Evolutionary conservation across 2,329 filamentous ascomycete species (phyloP).

Genomic region (Cladosporium oxysporum): DNA sequence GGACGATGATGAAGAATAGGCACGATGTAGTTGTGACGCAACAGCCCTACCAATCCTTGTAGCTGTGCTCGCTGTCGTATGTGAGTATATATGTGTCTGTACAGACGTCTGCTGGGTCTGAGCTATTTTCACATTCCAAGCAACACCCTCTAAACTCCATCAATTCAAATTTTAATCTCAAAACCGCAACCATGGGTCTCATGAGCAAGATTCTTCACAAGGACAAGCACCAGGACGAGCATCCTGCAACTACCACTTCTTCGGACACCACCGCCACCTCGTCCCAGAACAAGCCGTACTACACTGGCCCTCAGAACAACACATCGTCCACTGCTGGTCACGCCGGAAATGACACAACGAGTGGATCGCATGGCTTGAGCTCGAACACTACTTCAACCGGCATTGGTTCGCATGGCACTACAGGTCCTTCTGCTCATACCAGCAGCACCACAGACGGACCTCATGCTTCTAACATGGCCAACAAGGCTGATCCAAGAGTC

Average conservation of each 20-base stretch:
- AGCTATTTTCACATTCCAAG: background rate
- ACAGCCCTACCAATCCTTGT: slow-evolving; percentile 6
- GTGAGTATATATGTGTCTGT: background rate
- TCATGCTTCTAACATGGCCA: slow-evolving; percentile 26
- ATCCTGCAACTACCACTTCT: background rate
- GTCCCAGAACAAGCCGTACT: background rate
- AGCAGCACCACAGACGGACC: slow-evolving; percentile 21
- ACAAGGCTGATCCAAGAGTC: slow-evolving; percentile 27
- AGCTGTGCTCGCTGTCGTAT: background rate
- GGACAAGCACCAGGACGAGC: background rate
- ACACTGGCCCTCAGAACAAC: background rate
- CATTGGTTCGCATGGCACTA: background rate
- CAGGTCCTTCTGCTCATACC: background rate
- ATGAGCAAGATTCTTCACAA: slow-evolving; percentile 14
- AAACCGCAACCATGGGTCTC: slow-evolving; percentile 16
- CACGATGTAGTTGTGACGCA: slow-evolving; percentile 12
- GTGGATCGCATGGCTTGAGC: slow-evolving; percentile 4
- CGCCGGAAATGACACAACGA: background rate
- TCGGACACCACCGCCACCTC: background rate
- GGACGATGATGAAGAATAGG: slow-evolving; percentile 5
- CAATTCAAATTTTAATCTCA: background rate
- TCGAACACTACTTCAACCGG: background rate
- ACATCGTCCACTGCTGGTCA: background rate
- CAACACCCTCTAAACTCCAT: background rate
- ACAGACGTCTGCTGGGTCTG: background rate